phyloP scores from a whole-genome alignment of 768 basidiomycete species.

The Pluteus cervinus region DNA sequence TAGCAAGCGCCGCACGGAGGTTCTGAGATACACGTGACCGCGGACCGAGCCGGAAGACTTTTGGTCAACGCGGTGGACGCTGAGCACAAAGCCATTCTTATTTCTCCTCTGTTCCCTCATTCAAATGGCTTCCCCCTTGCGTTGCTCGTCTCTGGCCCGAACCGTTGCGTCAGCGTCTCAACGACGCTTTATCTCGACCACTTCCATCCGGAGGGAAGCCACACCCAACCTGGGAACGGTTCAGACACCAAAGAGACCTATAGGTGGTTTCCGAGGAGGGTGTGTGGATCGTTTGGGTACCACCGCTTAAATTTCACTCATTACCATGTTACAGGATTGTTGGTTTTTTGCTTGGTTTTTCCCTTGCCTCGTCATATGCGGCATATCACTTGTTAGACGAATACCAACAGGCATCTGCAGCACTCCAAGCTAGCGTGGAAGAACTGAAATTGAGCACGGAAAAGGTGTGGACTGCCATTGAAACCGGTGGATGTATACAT shows the following conservation, averaged over 20 bases:
- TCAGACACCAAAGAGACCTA: slow-evolving; percentile 61
- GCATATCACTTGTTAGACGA: slow-evolving; percentile 88
- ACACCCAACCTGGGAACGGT: slow-evolving; percentile 48
- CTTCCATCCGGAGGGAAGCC: slow-evolving; percentile 36
- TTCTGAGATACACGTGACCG: slow-evolving; percentile 4
- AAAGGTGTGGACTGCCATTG: slow-evolving; percentile 41
- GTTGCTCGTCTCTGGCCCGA: slow-evolving; percentile 18
- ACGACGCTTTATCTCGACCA: slow-evolving; percentile 38
- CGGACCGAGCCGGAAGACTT: no score
- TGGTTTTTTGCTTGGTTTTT: slow-evolving; percentile 87
- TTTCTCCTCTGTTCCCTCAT: neutral
- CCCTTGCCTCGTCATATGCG: slow-evolving; percentile 79
- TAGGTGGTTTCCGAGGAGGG: slow-evolving; percentile 72
- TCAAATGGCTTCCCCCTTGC: slow-evolving; percentile 31
- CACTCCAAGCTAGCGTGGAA: slow-evolving; percentile 81
- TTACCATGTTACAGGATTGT: slow-evolving; percentile 47
- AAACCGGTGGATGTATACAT: neutral
- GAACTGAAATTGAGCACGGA: slow-evolving; percentile 80
- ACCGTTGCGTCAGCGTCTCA: slow-evolving; percentile 7
- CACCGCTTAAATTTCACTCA: neutral
- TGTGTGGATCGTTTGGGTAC: slow-evolving; percentile 19
- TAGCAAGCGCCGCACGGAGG: neutral
- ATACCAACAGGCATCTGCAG: slow-evolving; percentile 83
- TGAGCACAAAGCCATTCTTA: neutral
- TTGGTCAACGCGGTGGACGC: slow-evolving; percentile 4